phyloP scores from a whole-genome alignment of 768 basidiomycete species.

The Russula virescens region DNA sequence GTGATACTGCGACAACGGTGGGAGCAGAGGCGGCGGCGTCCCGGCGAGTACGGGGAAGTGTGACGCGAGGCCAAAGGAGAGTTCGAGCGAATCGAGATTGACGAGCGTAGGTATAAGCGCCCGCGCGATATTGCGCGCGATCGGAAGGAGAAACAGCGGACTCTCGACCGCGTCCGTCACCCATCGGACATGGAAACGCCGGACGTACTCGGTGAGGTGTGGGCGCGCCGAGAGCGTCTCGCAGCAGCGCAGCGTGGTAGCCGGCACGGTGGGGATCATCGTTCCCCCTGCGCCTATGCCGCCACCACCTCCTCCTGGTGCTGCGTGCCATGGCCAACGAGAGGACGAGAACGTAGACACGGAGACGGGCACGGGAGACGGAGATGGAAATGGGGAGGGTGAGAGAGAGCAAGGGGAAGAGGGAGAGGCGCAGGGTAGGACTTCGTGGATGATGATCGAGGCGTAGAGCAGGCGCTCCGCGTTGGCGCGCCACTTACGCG shows the following conservation, averaged over 20 bases:
- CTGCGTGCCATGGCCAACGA: too few relatives aligned
- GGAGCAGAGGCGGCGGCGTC: constrained; percentile 23
- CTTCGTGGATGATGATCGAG: constrained; percentile 44
- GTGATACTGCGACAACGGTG: constrained; percentile 5
- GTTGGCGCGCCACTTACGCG: constrained; percentile 39
- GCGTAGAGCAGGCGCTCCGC: constrained; percentile 58
- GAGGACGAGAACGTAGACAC: too few relatives aligned
- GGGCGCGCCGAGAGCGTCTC: constrained; percentile 42
- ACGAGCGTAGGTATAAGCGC: constrained; percentile 39
- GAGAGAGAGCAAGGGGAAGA: too few relatives aligned
- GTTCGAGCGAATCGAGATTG: constrained; percentile 49
- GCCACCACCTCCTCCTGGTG: too few relatives aligned
- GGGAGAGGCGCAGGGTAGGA: constrained; percentile 35
- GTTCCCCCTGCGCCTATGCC: background rate
- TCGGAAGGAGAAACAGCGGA: constrained; percentile 20
- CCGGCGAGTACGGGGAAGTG: constrained; percentile 31
- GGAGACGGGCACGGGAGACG: too few relatives aligned
- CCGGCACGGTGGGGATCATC: constrained; percentile 22
- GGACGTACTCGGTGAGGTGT: constrained; percentile 43
- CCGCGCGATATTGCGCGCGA: constrained; percentile 30
- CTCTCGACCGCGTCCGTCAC: constrained; percentile 36
- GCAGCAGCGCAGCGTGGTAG: constrained; percentile 47
- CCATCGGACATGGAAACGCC: constrained; percentile 51
- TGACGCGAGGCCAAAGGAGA: constrained; percentile 47
- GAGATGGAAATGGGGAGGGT: too few relatives aligned